phyloP scores from a whole-genome alignment of 306 rosid genomes.

The Fragaria vesca region DNA sequence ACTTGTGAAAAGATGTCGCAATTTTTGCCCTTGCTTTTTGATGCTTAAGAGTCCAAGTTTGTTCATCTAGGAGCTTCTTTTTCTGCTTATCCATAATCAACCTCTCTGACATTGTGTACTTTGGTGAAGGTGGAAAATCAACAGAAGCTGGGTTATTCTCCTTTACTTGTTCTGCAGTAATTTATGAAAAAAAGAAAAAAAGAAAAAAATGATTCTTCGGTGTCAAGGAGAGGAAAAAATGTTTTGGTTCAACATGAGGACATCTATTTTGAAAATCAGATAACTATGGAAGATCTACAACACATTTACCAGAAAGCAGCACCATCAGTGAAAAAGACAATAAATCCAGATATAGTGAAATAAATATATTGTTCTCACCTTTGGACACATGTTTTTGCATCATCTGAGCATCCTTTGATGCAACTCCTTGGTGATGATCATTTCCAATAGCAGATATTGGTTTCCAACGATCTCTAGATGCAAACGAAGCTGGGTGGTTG shows the following conservation, averaged over 20 bases:
- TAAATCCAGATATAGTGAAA: constrained; percentile 14
- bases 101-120: constrained; percentile 84
- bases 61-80: constrained; percentile 63
- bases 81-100: constrained; percentile 83
- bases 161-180: constrained; percentile 53
- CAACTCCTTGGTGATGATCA: constrained; percentile 44
- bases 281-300: constrained; percentile 32
- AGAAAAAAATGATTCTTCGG: constrained; percentile 26
- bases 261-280: constrained; percentile 29
- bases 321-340: constrained; percentile 5
- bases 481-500: constrained; percentile 45
- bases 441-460: constrained; percentile 55
- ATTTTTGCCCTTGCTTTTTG: constrained; percentile 73
- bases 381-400: constrained; percentile 52
- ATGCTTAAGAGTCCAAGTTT: constrained; percentile 66
- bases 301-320: constrained; percentile 21
- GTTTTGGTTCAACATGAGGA: constrained; percentile 26
- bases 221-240: constrained; percentile 24
- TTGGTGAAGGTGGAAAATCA: constrained; percentile 56
- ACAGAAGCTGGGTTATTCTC: constrained; percentile 44
- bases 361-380: constrained; percentile 47
- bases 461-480: constrained; percentile 79
- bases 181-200: constrained; percentile 6
- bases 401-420: constrained; percentile 50
- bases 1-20: constrained; percentile 62